Percentiles rank a stretch among this genome's conserved stretches.
Conservation (phyloP, 495 filamentous ascomycete genomes). For the Aspergillus sclerotioniger region DNA sequence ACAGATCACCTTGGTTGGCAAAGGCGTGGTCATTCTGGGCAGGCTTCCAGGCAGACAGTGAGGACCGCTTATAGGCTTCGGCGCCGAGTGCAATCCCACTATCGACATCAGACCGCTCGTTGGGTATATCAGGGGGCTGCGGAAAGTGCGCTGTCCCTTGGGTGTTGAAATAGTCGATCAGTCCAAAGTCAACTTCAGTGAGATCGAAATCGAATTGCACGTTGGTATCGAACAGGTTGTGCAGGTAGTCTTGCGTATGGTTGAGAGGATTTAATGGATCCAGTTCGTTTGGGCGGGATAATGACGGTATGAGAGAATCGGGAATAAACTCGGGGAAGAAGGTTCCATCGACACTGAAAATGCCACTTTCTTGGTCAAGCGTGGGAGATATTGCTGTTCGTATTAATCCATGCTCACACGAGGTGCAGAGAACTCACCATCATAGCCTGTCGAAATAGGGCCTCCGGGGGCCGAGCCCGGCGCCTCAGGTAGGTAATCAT, state of each 20-base stretch:
- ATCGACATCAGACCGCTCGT: slow-evolving; percentile 21
- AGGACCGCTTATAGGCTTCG: slow-evolving; percentile 42
- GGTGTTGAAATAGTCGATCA: slow-evolving; percentile 57
- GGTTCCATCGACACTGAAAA: slow-evolving; percentile 35
- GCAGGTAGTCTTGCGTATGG: slow-evolving; percentile 26
- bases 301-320: slow-evolving; percentile 29
- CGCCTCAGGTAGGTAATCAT: slow-evolving; percentile 10
- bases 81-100: slow-evolving; percentile 31
- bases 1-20: slow-evolving; percentile 53
- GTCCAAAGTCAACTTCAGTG: slow-evolving; percentile 58
- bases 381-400: slow-evolving; percentile 24
- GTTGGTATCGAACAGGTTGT: slow-evolving; percentile 31
- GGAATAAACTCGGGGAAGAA: slow-evolving; percentile 39
- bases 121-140: slow-evolving; percentile 12
- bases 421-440: slow-evolving; percentile 14
- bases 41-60: slow-evolving; percentile 56
- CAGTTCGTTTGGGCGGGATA: slow-evolving; percentile 28
- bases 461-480: neutral
- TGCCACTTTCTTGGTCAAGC: slow-evolving; percentile 31
- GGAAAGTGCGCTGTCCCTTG: slow-evolving; percentile 31
- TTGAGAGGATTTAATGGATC: slow-evolving; percentile 17
- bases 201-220: slow-evolving; percentile 56
- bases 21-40: slow-evolving; percentile 48
- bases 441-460: slow-evolving; percentile 18
- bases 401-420: neutral